These are phyloP conservation scores for Crithidia acanthocephali DNA, from an alignment of 208 protist genomes.

Conservation along the genomic window DNA sequence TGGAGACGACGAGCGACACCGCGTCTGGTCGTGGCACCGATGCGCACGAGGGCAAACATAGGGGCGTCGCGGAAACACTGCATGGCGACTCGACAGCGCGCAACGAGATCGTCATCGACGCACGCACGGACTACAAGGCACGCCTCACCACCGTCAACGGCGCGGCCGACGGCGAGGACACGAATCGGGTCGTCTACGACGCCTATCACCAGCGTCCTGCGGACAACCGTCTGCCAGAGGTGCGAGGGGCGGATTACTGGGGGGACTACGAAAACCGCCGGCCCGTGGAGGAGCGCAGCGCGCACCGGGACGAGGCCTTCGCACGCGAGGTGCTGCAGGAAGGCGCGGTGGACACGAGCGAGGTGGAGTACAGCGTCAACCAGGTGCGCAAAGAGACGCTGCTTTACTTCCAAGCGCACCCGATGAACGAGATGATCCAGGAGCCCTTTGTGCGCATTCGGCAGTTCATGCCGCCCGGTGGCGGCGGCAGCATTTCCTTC, in stretches of 20 bases:
- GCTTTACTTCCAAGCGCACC: conserved; percentile 85
- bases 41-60: background rate
- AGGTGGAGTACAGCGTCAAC: conserved; percentile 69
- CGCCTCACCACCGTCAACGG: conserved; percentile 14
- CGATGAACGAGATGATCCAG: conserved; percentile 92
- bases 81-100: background rate
- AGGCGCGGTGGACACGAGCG: conserved; percentile 77
- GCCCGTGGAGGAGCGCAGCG: conserved; percentile 48
- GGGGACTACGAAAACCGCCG: conserved; percentile 43
- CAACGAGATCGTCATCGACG: conserved; percentile 45
- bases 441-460: conserved; percentile 85
- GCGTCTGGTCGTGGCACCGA: background rate
- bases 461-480: conserved; percentile 43
- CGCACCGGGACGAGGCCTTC: conserved; percentile 44
- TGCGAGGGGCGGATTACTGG: conserved; percentile 84
- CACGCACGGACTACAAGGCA: conserved; percentile 47
- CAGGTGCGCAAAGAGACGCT: conserved; percentile 78
- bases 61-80: background rate
- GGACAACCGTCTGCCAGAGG: conserved; percentile 45
- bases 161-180: conserved; percentile 19
- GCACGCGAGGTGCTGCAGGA: conserved; percentile 63
- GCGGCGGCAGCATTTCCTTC: conserved; percentile 32
- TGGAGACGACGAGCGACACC: background rate
- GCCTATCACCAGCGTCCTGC: conserved; percentile 70
- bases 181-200: conserved; percentile 50